These are phyloP conservation scores for Blastocladiella emersonii DNA, from an alignment of 371 early-diverging fungal species.

Conservation along the genomic window DNA sequence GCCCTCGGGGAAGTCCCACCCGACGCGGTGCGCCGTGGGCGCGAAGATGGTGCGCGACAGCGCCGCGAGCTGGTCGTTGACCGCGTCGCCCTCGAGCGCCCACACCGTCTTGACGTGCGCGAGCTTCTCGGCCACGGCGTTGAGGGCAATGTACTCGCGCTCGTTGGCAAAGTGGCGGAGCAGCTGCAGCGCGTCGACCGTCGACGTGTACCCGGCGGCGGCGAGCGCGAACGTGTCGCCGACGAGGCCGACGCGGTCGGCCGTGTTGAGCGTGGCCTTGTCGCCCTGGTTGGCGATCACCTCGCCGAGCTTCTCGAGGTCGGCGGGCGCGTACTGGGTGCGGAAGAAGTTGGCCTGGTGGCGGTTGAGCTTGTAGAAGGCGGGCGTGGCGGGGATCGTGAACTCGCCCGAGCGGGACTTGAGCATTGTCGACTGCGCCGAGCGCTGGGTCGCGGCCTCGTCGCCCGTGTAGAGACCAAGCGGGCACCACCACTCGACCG, in stretches of 20 bases:
- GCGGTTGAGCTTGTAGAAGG: slow-evolving; percentile 4
- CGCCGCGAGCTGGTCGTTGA: background rate
- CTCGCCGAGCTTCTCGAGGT: background rate
- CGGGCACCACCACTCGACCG: slow-evolving; percentile 60
- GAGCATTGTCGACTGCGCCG: background rate
- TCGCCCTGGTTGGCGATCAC: background rate
- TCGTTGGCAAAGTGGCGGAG: slow-evolving; percentile 44
- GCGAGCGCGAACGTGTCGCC: slow-evolving; percentile 28
- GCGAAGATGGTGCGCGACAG: background rate
- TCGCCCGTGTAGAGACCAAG: slow-evolving; percentile 11
- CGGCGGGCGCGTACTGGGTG: slow-evolving; percentile 2
- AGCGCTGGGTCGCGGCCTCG: background rate
- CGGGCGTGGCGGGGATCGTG: background rate
- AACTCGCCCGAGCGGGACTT: background rate
- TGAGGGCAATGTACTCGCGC: slow-evolving; percentile 33
- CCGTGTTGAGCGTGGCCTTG: background rate
- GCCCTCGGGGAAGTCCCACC: slow-evolving; percentile 12
- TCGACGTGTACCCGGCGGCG: slow-evolving; percentile 38
- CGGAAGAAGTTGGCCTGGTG: slow-evolving; percentile 4
- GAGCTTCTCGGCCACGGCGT: slow-evolving; percentile 17
- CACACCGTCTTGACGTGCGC: slow-evolving; percentile 9
- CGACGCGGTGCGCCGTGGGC: background rate
- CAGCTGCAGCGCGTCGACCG: slow-evolving; percentile 44
- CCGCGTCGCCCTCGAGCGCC: background rate
- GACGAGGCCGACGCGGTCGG: background rate